Evolutionary conservation across 352 stramenopile genomes (phyloP), one percentile per base, ranked within the genome.

Genomic region (Lagenidium sp.): DNA sequence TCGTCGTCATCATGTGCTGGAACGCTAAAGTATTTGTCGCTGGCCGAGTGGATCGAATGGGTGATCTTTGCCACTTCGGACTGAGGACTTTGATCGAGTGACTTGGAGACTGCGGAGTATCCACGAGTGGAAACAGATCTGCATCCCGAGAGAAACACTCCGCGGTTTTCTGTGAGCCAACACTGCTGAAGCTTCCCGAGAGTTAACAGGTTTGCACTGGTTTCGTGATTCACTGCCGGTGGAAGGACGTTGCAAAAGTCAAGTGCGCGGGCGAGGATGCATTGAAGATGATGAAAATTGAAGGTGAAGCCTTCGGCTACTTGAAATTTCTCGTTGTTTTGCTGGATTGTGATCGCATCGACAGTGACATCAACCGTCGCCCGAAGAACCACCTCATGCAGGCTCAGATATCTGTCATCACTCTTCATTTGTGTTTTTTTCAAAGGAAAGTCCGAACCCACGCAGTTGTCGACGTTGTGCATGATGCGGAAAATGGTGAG

Each of bases 21-120:
- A 3, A 78, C 72, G 22, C 72, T 85, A 32, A 85, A 85, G 41
- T 85, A 76, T 36, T 85, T 85, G 26, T 85, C 72, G 8, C 69
- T 76, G 2, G 34, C 24, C 6, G 39, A n/a, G 70, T 37, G 19
- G 60, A 46, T 4, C 52, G 65, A 78, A 18, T 32, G 59, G 24
- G 4, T 10, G 36, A 68, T 71, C 22, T 60, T 63, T 16, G 44
- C 39, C 6, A 54, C 26, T 0, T 71, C 53, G 23, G n/a, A n/a
- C n/a, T n/a, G n/a, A n/a, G n/a, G n/a, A n/a, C n/a, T n/a, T n/a
- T n/a, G n/a, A n/a, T n/a, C n/a, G n/a, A n/a, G n/a, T n/a, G n/a
- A n/a, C n/a, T n/a, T n/a, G n/a, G n/a, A n/a, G n/a, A n/a, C n/a
- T n/a, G n/a, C n/a, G n/a, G n/a, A n/a, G n/a, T n/a, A n/a, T n/a